Conservation (phyloP, 805 yeast genomes). For the Saccharomycopsis lassenensis region DNA sequence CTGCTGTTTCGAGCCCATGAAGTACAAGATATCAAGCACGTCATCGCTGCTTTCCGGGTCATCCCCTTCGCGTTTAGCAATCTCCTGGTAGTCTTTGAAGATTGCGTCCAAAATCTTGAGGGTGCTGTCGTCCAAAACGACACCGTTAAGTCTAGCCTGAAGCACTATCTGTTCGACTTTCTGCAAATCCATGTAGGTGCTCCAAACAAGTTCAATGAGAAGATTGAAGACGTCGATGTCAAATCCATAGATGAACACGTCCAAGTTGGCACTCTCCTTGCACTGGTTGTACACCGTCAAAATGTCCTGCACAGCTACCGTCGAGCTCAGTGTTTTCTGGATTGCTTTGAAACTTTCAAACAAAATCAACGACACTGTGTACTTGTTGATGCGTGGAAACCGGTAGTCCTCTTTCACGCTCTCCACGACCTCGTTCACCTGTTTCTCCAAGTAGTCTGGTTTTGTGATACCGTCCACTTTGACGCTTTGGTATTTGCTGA, state of each 20-base stretch:
- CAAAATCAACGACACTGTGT: constrained; percentile 6
- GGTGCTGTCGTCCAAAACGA: constrained; percentile 6
- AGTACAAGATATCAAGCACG: too few species aligned
- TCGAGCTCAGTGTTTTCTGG: constrained; percentile 1
- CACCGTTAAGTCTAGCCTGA: constrained; percentile 11
- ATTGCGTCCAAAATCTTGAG: constrained; percentile 4
- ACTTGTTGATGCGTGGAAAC: constrained; percentile 2
- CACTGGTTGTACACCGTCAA: constrained; percentile 2
- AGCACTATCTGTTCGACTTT: constrained; percentile 6
- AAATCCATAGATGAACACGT: constrained; percentile 8
- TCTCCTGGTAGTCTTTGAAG: constrained; percentile 5
- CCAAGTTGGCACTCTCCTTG: constrained; percentile 3
- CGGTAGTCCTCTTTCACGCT: not conserved
- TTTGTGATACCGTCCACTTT: too few species aligned
- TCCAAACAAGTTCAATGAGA: constrained; percentile 11
- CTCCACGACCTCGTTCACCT: not conserved
- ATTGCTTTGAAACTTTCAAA: constrained; percentile 1
- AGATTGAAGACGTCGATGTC: constrained; percentile 14
- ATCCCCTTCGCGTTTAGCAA: too few species aligned
- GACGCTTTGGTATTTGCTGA: too few species aligned
- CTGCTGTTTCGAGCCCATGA: too few species aligned
- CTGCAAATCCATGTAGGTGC: constrained; percentile 8
- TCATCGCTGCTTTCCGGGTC: too few species aligned
- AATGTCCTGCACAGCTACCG: constrained; percentile 5
- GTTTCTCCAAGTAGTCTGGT: too few species aligned